Conservation (phyloP, 495 filamentous ascomycete species). For the Venustampulla echinocandica region DNA sequence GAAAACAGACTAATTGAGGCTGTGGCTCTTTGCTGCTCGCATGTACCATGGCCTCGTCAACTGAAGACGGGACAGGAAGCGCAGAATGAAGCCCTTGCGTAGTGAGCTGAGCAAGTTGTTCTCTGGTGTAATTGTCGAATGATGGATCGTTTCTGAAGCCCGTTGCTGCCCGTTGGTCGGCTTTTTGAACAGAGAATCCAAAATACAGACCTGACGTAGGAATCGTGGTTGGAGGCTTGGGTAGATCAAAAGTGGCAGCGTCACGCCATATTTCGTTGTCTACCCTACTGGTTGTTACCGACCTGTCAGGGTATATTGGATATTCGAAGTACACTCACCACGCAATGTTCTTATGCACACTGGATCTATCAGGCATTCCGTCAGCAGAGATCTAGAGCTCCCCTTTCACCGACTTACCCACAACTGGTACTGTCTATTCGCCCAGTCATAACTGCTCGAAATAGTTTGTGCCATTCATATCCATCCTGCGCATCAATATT, state of each 20-base stretch:
- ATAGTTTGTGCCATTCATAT: constrained; percentile 1
- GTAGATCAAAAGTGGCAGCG: not conserved
- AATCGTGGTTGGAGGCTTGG: not conserved
- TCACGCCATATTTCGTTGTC: not conserved
- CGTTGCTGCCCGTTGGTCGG: not conserved
- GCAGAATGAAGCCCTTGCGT: constrained; percentile 4
- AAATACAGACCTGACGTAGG: constrained; percentile 5
- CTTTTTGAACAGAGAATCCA: constrained; percentile 3
- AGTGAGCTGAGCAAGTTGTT: constrained; percentile 2
- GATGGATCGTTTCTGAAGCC: constrained; percentile 5
- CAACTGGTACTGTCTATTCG: not conserved
- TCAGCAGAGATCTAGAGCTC: not conserved
- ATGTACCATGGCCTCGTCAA: not conserved
- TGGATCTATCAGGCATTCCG: not conserved
- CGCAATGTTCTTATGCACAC: not conserved
- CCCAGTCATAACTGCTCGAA: not conserved
- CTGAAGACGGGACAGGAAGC: not conserved
- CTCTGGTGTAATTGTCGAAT: not conserved
- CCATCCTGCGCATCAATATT: not conserved
- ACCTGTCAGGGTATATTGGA: no score
- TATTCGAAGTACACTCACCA: no score
- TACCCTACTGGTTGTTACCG: constrained; percentile 3
- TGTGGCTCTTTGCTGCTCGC: not conserved
- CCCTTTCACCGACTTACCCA: not conserved
- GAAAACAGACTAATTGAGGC: constrained; percentile 5